A percentile compares a stretch with the other conserved stretches of the same genome.
phyloP scores from a whole-genome alignment of 805 yeast species.

The Candida pini region DNA sequence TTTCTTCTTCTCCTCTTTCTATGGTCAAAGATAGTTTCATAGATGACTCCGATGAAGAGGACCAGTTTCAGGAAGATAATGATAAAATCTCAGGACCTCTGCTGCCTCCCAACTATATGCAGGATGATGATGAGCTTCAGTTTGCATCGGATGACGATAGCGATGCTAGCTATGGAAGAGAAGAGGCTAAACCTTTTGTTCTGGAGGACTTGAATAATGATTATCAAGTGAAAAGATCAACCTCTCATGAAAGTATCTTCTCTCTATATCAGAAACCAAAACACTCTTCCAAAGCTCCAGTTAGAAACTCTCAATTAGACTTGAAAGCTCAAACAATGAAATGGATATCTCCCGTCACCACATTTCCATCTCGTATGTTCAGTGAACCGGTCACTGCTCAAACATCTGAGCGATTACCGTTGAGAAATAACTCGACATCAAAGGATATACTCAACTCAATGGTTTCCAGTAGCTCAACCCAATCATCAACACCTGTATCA shows the following conservation, averaged over 20 bases:
- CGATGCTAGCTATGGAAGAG: conserved; percentile 21
- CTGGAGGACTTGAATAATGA: conserved; percentile 7
- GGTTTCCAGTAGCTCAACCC: conserved; percentile 2
- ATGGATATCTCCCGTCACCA: conserved; percentile 27
- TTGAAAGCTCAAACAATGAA: conserved; percentile 26
- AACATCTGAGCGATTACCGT: background rate
- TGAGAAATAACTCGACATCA: conserved; percentile 4
- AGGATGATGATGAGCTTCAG: background rate
- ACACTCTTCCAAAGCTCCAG: background rate
- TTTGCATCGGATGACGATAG: conserved; percentile 3
- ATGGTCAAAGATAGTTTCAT: conserved; percentile 15
- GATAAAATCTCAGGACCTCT: background rate
- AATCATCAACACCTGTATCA: conserved; percentile 1
- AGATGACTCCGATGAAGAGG: conserved; percentile 4
- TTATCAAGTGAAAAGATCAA: conserved; percentile 12
- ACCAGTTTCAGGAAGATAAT: conserved; percentile 1
- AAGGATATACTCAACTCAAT: conserved; percentile 11
- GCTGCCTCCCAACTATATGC: background rate
- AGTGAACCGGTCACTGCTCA: conserved; percentile 14
- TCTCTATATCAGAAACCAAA: too few relatives aligned
- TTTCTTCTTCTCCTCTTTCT: conserved; percentile 17
- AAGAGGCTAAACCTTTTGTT: conserved; percentile 19
- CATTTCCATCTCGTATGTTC: too few relatives aligned
- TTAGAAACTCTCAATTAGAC: conserved; percentile 7
- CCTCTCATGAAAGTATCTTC: conserved; percentile 28